A percentile compares a stretch with the other conserved stretches of the same genome.
These are phyloP conservation scores for Gremmenia infestans DNA, from an alignment of 2,329 filamentous ascomycete species.

Conservation along the genomic window DNA sequence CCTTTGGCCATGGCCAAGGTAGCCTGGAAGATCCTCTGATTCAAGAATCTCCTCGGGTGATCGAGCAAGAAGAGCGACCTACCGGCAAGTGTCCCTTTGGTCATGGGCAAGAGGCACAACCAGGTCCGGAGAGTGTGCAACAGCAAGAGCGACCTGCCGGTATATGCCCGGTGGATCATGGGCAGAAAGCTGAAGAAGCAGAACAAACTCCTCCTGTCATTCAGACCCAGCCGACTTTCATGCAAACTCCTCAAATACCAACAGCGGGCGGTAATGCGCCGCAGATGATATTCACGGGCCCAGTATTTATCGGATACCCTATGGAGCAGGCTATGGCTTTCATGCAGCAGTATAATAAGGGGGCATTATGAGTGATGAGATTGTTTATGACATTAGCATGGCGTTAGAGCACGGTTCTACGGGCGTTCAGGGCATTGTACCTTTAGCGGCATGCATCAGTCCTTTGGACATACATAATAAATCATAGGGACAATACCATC, in stretches of 20 bases:
- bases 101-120: constrained; percentile 18
- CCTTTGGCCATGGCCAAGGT: constrained; percentile 21
- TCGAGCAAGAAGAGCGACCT: too few species aligned
- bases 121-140: constrained; percentile 1
- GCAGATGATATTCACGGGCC: constrained; percentile 84
- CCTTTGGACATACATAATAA: too few species aligned
- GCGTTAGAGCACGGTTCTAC: background rate
- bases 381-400: background rate
- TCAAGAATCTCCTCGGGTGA: too few species aligned
- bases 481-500: too few species aligned
- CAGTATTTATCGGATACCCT: constrained; percentile 89
- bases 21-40: too few species aligned
- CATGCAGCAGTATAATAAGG: constrained; percentile 46
- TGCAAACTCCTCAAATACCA: constrained; percentile 39
- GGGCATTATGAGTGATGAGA: background rate
- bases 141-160: constrained; percentile 12
- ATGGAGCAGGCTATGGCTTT: constrained; percentile 76
- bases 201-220: constrained; percentile 25
- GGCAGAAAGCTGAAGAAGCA: constrained; percentile 9
- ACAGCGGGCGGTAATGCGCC: constrained; percentile 34
- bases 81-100: constrained; percentile 34
- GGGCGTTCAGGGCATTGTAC: background rate
- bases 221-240: constrained; percentile 45
- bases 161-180: constrained; percentile 33
- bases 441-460: too few species aligned